Conservation (phyloP, 176 grass and related monocot species). For the Oryza rufipogon region DNA sequence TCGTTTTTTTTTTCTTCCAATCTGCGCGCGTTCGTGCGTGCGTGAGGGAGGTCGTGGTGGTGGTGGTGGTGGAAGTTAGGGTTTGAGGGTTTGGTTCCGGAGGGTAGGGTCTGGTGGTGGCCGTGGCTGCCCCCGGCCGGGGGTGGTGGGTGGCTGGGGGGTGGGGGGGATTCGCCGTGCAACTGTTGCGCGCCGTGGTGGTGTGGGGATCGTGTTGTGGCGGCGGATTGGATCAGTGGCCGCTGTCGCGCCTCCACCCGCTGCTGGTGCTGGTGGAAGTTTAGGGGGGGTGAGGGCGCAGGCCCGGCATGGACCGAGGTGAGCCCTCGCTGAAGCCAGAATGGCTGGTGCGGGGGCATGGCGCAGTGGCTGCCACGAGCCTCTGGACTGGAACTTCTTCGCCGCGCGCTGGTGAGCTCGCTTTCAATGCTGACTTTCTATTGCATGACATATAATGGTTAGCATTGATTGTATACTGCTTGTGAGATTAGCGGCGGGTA, state of each 20-base stretch:
- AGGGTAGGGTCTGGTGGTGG: conserved; percentile 34
- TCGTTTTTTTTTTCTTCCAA: background rate
- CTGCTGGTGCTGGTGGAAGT: background rate
- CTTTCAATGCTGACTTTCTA: background rate
- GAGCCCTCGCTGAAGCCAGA: conserved; percentile 71
- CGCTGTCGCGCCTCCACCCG: conserved; percentile 2
- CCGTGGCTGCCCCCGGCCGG: background rate
- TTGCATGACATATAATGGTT: background rate
- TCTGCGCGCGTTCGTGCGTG: background rate
- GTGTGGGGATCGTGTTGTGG: conserved; percentile 27
- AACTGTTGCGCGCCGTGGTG: background rate
- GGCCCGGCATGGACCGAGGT: conserved; percentile 53
- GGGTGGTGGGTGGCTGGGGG: background rate
- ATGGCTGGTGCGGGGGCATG: conserved; percentile 52
- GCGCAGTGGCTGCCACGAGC: conserved; percentile 3
- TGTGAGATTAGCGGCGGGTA: background rate
- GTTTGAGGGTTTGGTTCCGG: conserved; percentile 29
- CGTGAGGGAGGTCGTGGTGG: background rate
- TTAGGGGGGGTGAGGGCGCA: conserved; percentile 45
- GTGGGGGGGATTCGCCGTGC: background rate
- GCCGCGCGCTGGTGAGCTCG: conserved; percentile 44
- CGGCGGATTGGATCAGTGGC: conserved; percentile 46
- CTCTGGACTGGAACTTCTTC: conserved; percentile 50
- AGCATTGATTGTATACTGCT: conserved; percentile 2
- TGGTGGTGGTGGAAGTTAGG: conserved; percentile 3